Percentiles rank a stretch among this genome's conserved stretches.
These are phyloP conservation scores for Kitagawia praeruptora DNA, from an alignment of 129 eudicot genomes.

Conservation along the genomic window DNA sequence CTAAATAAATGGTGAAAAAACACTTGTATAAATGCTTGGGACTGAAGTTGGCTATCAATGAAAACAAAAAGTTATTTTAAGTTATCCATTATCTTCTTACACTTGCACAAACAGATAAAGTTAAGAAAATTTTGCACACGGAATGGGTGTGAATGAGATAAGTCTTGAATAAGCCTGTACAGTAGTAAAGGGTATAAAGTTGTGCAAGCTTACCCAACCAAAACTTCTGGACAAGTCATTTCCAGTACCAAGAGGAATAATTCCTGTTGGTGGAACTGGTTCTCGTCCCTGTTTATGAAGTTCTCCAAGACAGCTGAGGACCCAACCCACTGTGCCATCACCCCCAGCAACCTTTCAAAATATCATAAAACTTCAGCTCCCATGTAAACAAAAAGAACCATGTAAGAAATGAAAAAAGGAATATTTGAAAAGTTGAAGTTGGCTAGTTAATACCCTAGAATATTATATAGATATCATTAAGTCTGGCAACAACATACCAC, in stretches of 20 bases:
- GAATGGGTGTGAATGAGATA: background rate
- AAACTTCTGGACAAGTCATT: constrained; percentile 92
- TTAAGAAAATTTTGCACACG: background rate
- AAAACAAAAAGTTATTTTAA: background rate
- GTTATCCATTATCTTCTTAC: background rate
- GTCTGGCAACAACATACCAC: constrained; percentile 43
- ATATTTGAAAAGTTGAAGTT: background rate
- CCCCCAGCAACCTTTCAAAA: constrained; percentile 93
- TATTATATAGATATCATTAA: background rate
- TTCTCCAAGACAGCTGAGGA: constrained; percentile 86
- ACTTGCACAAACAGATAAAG: background rate
- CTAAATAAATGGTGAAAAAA: constrained; percentile 23
- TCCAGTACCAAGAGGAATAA: constrained; percentile 97
- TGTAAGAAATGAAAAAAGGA: background rate
- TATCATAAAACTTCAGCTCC: background rate
- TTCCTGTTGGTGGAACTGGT: constrained; percentile 84
- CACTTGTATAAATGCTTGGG: background rate
- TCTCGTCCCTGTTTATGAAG: constrained; percentile 62
- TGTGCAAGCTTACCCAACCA: constrained; percentile 69
- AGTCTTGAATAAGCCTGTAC: constrained; percentile 10
- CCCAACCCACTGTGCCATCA: constrained; percentile 99
- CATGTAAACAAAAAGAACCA: background rate
- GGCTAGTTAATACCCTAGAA: background rate
- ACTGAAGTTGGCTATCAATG: background rate
- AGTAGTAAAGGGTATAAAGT: background rate